Base-by-base conservation (phyloP, 1,139 yeast genomes). In the Wickerhamomyces sp. region DNA sequence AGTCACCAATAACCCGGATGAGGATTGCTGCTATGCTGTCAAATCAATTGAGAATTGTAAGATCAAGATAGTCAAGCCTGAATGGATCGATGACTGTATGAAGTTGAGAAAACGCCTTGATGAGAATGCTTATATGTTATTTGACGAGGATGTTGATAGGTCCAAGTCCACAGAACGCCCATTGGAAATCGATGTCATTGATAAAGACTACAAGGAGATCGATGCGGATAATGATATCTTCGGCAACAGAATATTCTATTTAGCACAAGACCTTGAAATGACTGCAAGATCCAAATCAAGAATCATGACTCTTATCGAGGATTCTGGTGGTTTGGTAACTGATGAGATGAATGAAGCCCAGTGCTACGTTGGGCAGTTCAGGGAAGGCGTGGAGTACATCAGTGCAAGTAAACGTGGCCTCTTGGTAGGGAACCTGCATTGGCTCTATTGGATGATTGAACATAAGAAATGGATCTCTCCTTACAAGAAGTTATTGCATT, bases 61-160 rank as follows among this genome's bases (percentile, higher is more conserved):
- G 23, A 76, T 86, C 28, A 72, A 75, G 39, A 68, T 84, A 7
- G 91, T 88, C 3, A 61, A 71, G 11, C 94, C 95, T 0, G 74
- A 74, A 21, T 89, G 96, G 93, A 54, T 79, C 3, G 78, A 80
- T 40, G 84, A 78, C 41, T 81, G 91, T 49, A 64, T 87, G 40
- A 74, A 68, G 36, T 53, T 67, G 31, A 69, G 79, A 18, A 55
- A 64, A 33, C 64, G 62, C 33, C 58, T 82, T 14, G 74, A 72
- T 35, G 89, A 75, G 35, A 43, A 55, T 0, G 70, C 72, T 1
- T 85, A 81, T 50, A 45, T 68, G 11, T 58, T 80, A 17, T 28
- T 28, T 8, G 24, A 27, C 4, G 35, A 39, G 16, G 40, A 46
- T 12, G 26, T 32, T 13, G 42, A 39, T 5, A 27, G 18, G 11